These are phyloP conservation scores for Amaranthus hypochondriacus DNA, from an alignment of 148 eudicot genomes.

Conservation along the genomic window DNA sequence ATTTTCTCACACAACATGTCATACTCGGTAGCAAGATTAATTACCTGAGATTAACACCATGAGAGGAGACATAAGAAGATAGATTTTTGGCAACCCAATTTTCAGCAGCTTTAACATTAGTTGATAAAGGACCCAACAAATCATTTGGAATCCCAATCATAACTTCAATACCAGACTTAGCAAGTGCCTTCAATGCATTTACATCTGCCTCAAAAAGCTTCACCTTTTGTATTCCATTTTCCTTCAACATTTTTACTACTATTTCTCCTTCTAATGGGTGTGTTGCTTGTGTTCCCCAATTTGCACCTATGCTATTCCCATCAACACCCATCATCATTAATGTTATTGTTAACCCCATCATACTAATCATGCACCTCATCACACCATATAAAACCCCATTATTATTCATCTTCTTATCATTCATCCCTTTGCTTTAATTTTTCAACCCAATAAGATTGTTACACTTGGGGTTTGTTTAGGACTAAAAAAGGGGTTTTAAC, in stretches of 20 bases:
- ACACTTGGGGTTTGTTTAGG: background rate
- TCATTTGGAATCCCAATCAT: slow-evolving; percentile 90
- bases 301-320: slow-evolving; percentile 57
- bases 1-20: too few species aligned
- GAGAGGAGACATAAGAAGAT: slow-evolving; percentile 49
- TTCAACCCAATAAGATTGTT: background rate
- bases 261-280: slow-evolving; percentile 48
- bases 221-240: slow-evolving; percentile 67
- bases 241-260: slow-evolving; percentile 56
- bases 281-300: slow-evolving; percentile 77
- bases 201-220: slow-evolving; percentile 74
- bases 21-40: background rate
- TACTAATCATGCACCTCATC: slow-evolving; percentile 12
- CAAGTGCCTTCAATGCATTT: slow-evolving; percentile 39
- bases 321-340: slow-evolving; percentile 16
- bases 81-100: slow-evolving; percentile 72
- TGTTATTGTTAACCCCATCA: slow-evolving; percentile 20
- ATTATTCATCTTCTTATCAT: too few species aligned
- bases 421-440: background rate
- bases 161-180: slow-evolving; percentile 69
- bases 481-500: background rate
- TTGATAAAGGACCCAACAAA: slow-evolving; percentile 48
- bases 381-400: slow-evolving; percentile 5
- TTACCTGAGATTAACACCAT: slow-evolving; percentile 63
- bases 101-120: slow-evolving; percentile 57